Conservation (phyloP, 2,329 filamentous ascomycete species). For the Coniochaeta pulveracea region DNA sequence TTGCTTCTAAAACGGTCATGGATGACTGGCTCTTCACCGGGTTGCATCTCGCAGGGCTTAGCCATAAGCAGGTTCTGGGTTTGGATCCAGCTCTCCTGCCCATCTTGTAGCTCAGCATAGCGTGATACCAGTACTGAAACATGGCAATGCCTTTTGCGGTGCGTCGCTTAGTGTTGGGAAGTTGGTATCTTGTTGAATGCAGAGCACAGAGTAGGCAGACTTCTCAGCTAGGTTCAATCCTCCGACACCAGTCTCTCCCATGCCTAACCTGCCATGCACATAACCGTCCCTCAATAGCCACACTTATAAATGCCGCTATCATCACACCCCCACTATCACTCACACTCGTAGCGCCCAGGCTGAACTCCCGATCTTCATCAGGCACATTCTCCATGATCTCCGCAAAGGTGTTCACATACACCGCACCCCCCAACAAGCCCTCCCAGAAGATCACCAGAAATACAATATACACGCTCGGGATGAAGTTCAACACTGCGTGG, state of each 20-base stretch:
- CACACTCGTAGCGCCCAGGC: slow-evolving; percentile 77
- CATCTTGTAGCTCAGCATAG: no score
- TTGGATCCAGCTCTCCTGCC: no score
- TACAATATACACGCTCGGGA: slow-evolving; percentile 78
- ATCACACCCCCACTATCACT: slow-evolving; percentile 89
- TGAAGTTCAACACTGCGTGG: slow-evolving; percentile 70
- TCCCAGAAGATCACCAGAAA: slow-evolving; percentile 90
- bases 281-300: slow-evolving; percentile 68
- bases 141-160: no score
- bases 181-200: no score
- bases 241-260: slow-evolving; percentile 64
- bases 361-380: slow-evolving; percentile 76
- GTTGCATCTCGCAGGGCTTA: no score
- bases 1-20: no score
- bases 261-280: slow-evolving; percentile 78
- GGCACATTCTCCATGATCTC: slow-evolving; percentile 81
- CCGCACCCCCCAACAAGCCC: slow-evolving; percentile 76
- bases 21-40: no score
- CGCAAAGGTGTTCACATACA: slow-evolving; percentile 94
- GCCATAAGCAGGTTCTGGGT: no score
- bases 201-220: no score
- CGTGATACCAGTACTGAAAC: no score
- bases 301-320: slow-evolving; percentile 73
- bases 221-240: slow-evolving; percentile 30
- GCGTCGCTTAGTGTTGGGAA: no score